Percentiles rank a stretch among this genome's conserved stretches.
Evolutionary conservation across 1,139 yeast genomes (phyloP).

Genomic region (Hyphopichia wangnamkhiaoensis): DNA sequence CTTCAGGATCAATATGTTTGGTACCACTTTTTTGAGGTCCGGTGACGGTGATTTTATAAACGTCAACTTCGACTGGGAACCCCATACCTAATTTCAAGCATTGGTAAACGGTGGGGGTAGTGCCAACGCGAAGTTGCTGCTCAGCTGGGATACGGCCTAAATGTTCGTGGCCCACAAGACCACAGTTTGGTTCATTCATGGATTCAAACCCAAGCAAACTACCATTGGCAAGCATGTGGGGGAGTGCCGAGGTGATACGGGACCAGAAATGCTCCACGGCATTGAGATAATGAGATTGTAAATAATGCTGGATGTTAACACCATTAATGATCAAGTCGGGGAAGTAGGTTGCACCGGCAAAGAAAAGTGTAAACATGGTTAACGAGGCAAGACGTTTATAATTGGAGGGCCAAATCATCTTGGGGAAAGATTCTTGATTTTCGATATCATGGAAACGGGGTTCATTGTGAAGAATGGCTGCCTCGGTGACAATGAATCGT

Average conservation of each 20-base stretch:
- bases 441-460: constrained; percentile 16
- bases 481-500: constrained; percentile 65
- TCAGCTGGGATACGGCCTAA: constrained; percentile 48
- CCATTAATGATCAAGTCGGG: constrained; percentile 73
- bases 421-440: constrained; percentile 54
- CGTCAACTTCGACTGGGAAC: constrained; percentile 60
- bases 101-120: constrained; percentile 68
- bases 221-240: constrained; percentile 54
- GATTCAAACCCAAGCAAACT: constrained; percentile 77
- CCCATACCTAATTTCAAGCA: constrained; percentile 73
- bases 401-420: constrained; percentile 94
- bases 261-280: constrained; percentile 59
- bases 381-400: constrained; percentile 74
- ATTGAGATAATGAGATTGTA: constrained; percentile 63
- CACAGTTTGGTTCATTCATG: constrained; percentile 82
- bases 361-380: constrained; percentile 85
- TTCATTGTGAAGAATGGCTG: constrained; percentile 72
- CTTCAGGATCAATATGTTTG: constrained; percentile 62
- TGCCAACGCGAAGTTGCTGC: constrained; percentile 62
- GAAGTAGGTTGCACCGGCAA: constrained; percentile 70
- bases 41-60: constrained; percentile 63
- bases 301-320: constrained; percentile 72
- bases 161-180: constrained; percentile 57
- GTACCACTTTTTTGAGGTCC: constrained; percentile 72
- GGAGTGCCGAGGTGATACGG: constrained; percentile 47